Percentiles rank a stretch among this genome's conserved stretches.
Evolutionary conservation across 495 filamentous ascomycete genomes (phyloP).

Genomic region (Penicillium desertorum): DNA sequence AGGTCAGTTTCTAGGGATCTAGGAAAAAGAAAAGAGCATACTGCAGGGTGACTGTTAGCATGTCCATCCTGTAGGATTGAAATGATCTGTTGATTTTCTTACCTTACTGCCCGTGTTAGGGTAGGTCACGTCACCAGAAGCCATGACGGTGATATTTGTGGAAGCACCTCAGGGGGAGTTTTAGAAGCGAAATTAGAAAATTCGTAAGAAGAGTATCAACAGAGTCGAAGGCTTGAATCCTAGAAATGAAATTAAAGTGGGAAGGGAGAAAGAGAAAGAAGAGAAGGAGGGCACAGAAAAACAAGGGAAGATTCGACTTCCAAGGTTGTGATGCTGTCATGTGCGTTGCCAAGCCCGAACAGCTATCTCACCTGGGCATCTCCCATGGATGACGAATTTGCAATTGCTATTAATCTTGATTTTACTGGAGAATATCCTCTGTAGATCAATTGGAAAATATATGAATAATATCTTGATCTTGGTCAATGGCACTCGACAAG

Average conservation of each 20-base stretch:
- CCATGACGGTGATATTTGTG: slow-evolving; percentile 23
- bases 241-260: neutral
- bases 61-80: slow-evolving; percentile 10
- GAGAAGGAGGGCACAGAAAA: slow-evolving; percentile 30
- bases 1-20: slow-evolving; percentile 21
- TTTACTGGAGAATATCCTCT: too few relatives aligned
- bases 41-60: slow-evolving; percentile 17
- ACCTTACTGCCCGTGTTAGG: slow-evolving; percentile 49
- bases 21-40: slow-evolving; percentile 7
- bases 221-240: neutral
- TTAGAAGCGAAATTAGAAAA: neutral
- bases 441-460: too few relatives aligned
- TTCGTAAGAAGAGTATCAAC: neutral
- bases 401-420: neutral
- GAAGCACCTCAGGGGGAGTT: neutral
- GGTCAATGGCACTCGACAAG: too few relatives aligned
- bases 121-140: slow-evolving; percentile 44
- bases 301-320: slow-evolving; percentile 12
- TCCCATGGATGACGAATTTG: neutral
- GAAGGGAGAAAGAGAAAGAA: slow-evolving; percentile 16
- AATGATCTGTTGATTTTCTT: slow-evolving; percentile 22
- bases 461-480: too few relatives aligned
- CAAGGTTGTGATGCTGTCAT: slow-evolving; percentile 38
- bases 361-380: neutral
- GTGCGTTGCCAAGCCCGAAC: slow-evolving; percentile 17